Percentiles rank a stretch among this genome's conserved stretches.
These are phyloP conservation scores for Diversispora epigaea DNA, from an alignment of 192 early-diverging fungal species.

Conservation along the genomic window DNA sequence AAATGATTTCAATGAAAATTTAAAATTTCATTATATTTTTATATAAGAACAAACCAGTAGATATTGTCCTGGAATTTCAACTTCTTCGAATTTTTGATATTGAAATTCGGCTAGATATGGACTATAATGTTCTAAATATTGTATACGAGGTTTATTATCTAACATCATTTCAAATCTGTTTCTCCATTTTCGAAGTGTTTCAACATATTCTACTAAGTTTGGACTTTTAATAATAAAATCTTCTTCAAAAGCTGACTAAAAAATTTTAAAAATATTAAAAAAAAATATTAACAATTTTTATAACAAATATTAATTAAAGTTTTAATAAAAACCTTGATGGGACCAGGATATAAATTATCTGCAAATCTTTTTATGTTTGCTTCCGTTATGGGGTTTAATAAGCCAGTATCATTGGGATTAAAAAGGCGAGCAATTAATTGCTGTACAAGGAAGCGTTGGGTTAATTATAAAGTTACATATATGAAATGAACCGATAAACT, in stretches of 20 bases:
- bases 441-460: constrained; percentile 37
- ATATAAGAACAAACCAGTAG: constrained; percentile 57
- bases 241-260: constrained; percentile 73
- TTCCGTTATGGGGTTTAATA: constrained; percentile 67
- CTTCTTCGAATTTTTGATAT: constrained; percentile 97
- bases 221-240: constrained; percentile 93
- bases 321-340: constrained; percentile 56
- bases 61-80: constrained; percentile 99
- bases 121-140: constrained; percentile 83
- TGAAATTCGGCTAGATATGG: constrained; percentile 98
- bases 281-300: background rate
- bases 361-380: constrained; percentile 85
- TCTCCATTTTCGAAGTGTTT: constrained; percentile 87
- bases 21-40: too few species aligned
- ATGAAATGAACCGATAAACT: background rate
- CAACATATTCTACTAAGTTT: constrained; percentile 79
- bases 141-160: constrained; percentile 76
- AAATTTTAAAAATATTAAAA: background rate
- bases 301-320: background rate
- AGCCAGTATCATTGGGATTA: constrained; percentile 61
- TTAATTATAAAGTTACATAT: background rate
- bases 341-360: constrained; percentile 79
- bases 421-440: constrained; percentile 65
- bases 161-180: constrained; percentile 88
- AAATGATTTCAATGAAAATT: too few species aligned